Base-by-base conservation (phyloP, 805 yeast genomes). In the Kluyveromyces aestuarii region DNA sequence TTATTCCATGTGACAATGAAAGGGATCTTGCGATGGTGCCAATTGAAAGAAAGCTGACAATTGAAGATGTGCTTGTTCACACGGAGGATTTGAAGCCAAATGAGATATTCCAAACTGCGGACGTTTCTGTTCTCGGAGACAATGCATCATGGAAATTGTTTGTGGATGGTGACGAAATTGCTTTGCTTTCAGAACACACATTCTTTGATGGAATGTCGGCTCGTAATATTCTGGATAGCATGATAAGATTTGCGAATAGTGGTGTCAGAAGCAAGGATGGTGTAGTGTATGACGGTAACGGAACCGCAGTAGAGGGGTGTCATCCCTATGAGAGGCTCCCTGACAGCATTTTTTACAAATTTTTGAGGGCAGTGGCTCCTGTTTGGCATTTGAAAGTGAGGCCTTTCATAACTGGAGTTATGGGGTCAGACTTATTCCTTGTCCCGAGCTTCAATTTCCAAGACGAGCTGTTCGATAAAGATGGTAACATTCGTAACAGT, bases 161-260 rank as follows among this genome's bases (percentile, higher is more conserved):
- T 33, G 45, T 43, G 25, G 33, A 33, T 13, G 45, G 17, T 14
- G 33, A 43, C n/a, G 33, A 27, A 16, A 13, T 43, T 11, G 18
- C 27, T 9, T 19, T 43, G 6, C 14, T 43, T 9, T 21, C 39
- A 9, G 39, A 43, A 21, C 45, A 43, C 33, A 43, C 45, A 2
- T 19, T 43, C 13, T 43, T 43, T 35, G 45, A 43, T 36, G 45
- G 45, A 11, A 43, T 43, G 45, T 43, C 45, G 8, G 38, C 39
- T 10, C 36, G n/a, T 21, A 43, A 43, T 35, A n/a, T 36, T 16
- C 27, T 43, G 39, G 25, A 43, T n/a, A 11, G 38, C 39, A 11
- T 43, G 21, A 43, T 43, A 13, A 17, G 16, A 14, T 43, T 33
- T 21, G 38, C 45, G 13, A 43, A 43, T 27, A 33, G 36, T 18